These are phyloP conservation scores for Boletus eberwhitei DNA, from an alignment of 768 basidiomycete species.

Conservation along the genomic window DNA sequence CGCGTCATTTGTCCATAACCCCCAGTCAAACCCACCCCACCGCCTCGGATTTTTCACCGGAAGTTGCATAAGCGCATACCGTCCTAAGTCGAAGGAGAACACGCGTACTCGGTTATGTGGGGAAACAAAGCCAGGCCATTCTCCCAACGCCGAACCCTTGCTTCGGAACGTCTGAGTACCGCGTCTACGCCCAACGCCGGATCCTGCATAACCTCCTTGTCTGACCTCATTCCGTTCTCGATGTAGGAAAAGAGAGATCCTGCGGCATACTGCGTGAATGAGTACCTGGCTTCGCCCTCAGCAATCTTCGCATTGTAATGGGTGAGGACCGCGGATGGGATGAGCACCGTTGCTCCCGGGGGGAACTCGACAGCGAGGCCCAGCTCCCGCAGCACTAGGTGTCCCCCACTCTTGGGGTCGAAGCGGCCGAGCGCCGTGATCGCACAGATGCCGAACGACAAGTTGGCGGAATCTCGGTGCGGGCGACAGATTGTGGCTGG, in stretches of 20 bases:
- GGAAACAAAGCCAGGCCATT: no score
- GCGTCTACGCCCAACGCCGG: no score
- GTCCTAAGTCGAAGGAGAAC: no score
- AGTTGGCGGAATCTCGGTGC: background rate
- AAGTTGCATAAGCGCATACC: no score
- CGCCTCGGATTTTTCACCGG: no score
- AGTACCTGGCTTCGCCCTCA: background rate
- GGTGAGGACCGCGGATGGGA: background rate
- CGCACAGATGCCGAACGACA: constrained; percentile 2
- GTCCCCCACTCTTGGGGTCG: background rate
- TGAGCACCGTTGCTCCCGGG: background rate
- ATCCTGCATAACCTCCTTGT: background rate
- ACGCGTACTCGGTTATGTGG: no score
- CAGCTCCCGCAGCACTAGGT: background rate
- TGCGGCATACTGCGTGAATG: constrained; percentile 1
- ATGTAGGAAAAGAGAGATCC: constrained; percentile 3
- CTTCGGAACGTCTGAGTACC: no score
- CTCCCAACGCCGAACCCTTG: no score
- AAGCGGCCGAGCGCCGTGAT: background rate
- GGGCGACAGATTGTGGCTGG: background rate
- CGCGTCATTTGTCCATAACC: no score
- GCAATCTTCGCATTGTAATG: background rate
- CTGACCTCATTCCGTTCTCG: constrained; percentile 3
- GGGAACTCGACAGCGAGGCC: background rate
- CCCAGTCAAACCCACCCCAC: no score